phyloP scores from a whole-genome alignment of 2,329 filamentous ascomycete genomes.

The Phyllosticta capitalensis region DNA sequence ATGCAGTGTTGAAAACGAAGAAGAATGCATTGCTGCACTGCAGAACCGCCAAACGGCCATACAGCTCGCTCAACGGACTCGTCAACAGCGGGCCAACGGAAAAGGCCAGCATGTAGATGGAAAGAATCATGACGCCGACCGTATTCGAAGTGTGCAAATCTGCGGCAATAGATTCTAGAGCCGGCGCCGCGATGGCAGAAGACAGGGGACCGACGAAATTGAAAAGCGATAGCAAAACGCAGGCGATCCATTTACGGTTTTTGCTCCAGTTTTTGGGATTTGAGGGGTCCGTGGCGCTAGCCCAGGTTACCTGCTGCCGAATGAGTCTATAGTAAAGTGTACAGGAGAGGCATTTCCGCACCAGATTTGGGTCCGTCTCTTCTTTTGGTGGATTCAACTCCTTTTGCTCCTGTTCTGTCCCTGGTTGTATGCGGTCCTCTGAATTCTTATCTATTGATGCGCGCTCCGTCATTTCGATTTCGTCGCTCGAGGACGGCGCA shows the following conservation, averaged over 20 bases:
- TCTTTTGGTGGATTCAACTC: background rate
- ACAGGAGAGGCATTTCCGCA: background rate
- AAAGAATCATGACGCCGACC: slow-evolving; percentile 19
- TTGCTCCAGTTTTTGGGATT: slow-evolving; percentile 11
- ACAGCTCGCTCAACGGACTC: slow-evolving; percentile 40
- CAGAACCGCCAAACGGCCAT: slow-evolving; percentile 38
- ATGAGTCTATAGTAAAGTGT: background rate
- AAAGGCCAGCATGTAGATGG: slow-evolving; percentile 12
- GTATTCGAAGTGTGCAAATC: slow-evolving; percentile 19
- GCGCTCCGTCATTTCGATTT: background rate
- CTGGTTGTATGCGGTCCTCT: background rate
- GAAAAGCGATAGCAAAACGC: slow-evolving; percentile 7
- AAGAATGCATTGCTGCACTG: slow-evolving; percentile 47
- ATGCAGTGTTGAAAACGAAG: slow-evolving; percentile 50
- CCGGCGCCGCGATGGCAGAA: slow-evolving; percentile 12
- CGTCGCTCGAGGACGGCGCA: background rate
- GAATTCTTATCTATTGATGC: background rate
- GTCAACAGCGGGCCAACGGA: slow-evolving; percentile 11
- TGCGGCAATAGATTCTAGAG: slow-evolving; percentile 10
- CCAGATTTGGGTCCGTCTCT: background rate
- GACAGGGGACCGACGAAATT: slow-evolving; percentile 11
- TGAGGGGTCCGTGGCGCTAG: slow-evolving; percentile 6
- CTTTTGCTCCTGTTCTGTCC: background rate
- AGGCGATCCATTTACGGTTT: slow-evolving; percentile 7
- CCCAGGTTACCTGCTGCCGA: slow-evolving; percentile 17